These are phyloP conservation scores for Vitis riparia DNA, from an alignment of 164 flowering plant species.

Conservation along the genomic window DNA sequence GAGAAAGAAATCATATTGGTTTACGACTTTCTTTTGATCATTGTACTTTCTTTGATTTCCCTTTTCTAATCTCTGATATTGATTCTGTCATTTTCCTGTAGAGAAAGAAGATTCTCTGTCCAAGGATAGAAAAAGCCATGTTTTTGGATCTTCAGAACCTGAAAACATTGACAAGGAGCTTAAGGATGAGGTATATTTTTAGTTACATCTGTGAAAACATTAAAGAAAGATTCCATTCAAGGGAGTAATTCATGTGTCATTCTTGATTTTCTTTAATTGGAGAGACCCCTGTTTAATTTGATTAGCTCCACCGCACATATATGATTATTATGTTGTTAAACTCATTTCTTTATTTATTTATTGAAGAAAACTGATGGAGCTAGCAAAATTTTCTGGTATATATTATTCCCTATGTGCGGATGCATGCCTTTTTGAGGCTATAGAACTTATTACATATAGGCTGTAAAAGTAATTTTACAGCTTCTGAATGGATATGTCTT, in stretches of 20 bases:
- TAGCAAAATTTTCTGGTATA: too few relatives aligned
- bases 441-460: too few relatives aligned
- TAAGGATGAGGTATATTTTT: constrained; percentile 50
- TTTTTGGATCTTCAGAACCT: constrained; percentile 20
- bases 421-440: too few relatives aligned
- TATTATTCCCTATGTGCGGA: too few relatives aligned
- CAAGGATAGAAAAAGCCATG: constrained; percentile 7
- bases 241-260: not conserved
- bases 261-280: not conserved
- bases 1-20: not conserved
- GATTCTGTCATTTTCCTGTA: constrained; percentile 4
- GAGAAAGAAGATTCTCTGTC: constrained; percentile 29
- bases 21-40: not conserved
- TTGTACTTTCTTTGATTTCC: not conserved
- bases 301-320: too few relatives aligned
- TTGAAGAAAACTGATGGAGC: too few relatives aligned
- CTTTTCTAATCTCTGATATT: not conserved
- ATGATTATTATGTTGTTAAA: too few relatives aligned
- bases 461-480: too few relatives aligned
- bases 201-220: not conserved
- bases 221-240: not conserved
- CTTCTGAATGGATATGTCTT: too few relatives aligned
- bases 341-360: too few relatives aligned
- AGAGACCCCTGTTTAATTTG: too few relatives aligned
- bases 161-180: constrained; percentile 31